Evolutionary conservation across 768 basidiomycete species (phyloP).

Genomic region (Leccinum obscurum): DNA sequence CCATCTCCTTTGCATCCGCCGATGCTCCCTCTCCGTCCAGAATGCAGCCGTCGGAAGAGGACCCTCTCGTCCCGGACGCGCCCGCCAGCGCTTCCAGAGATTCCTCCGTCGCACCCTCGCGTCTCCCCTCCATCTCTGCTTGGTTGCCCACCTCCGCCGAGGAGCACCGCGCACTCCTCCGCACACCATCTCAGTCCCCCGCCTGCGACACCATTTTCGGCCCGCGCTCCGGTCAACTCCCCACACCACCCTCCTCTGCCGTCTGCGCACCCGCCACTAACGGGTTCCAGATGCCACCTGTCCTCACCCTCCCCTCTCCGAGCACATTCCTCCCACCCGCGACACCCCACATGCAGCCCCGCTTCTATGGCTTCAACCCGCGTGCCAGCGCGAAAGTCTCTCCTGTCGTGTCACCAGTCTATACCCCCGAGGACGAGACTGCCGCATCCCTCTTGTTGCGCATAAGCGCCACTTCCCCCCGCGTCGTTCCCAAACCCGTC

Average conservation of each 20-base stretch:
- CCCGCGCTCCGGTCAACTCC: slow-evolving; percentile 36
- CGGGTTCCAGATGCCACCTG: slow-evolving; percentile 38
- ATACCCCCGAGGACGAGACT: slow-evolving; percentile 62
- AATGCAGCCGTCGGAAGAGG: neutral
- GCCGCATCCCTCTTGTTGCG: slow-evolving; percentile 68
- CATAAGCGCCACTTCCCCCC: slow-evolving; percentile 43
- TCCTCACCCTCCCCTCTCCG: slow-evolving; percentile 41
- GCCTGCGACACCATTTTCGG: slow-evolving; percentile 32
- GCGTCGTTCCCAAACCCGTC: neutral
- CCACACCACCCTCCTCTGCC: slow-evolving; percentile 59
- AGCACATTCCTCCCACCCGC: slow-evolving; percentile 19
- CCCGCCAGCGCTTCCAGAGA: neutral
- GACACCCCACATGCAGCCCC: slow-evolving; percentile 18
- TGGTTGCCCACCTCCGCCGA: slow-evolving; percentile 48
- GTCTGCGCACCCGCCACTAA: slow-evolving; percentile 44
- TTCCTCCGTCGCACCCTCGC: slow-evolving; percentile 27
- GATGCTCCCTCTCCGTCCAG: neutral
- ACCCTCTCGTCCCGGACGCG: neutral
- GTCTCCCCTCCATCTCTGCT: slow-evolving; percentile 67
- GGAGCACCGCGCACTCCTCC: slow-evolving; percentile 32
- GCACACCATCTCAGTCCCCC: slow-evolving; percentile 36
- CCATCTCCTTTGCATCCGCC: slow-evolving; percentile 12
- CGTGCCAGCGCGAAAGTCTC: slow-evolving; percentile 21
- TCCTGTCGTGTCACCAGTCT: slow-evolving; percentile 27
- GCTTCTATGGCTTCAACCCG: slow-evolving; percentile 22